phyloP scores from a whole-genome alignment of 106 monocot genomes.

The Platanthera guangdongensis region DNA sequence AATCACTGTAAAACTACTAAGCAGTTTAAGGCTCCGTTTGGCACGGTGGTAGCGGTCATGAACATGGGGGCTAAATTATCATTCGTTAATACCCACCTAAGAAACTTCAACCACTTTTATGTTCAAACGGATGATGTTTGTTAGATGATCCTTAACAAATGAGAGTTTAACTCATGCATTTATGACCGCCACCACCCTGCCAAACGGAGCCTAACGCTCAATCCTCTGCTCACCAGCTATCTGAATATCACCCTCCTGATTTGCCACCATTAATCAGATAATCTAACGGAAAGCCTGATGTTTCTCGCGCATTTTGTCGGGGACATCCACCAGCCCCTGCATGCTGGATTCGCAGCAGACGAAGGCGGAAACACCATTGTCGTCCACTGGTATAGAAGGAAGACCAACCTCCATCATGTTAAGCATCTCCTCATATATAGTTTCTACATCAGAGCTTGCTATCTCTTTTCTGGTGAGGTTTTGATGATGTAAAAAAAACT shows the following conservation, averaged over 20 bases:
- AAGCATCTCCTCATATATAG: not conserved
- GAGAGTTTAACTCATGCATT: no score
- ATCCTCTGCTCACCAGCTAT: not conserved
- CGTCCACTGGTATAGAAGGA: slow-evolving; percentile 64
- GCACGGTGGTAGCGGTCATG: no score
- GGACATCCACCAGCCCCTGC: slow-evolving; percentile 71
- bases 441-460: not conserved
- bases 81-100: no score
- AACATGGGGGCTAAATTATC: no score
- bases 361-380: slow-evolving; percentile 78
- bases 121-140: no score
- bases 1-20: slow-evolving; percentile 29
- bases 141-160: no score
- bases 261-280: slow-evolving; percentile 16
- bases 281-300: slow-evolving; percentile 76
- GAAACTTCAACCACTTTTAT: no score
- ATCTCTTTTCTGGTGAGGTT: not conserved
- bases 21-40: not conserved
- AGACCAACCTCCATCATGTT: slow-evolving; percentile 78
- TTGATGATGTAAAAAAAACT: not conserved
- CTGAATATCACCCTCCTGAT: not conserved
- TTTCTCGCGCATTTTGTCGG: slow-evolving; percentile 80
- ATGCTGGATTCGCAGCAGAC: slow-evolving; percentile 48
- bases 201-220: no score
- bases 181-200: no score